A percentile compares a stretch with the other conserved stretches of the same genome.
These are phyloP conservation scores for Polyplosphaeria fusca DNA, from an alignment of 495 filamentous ascomycete species.

Conservation along the genomic window DNA sequence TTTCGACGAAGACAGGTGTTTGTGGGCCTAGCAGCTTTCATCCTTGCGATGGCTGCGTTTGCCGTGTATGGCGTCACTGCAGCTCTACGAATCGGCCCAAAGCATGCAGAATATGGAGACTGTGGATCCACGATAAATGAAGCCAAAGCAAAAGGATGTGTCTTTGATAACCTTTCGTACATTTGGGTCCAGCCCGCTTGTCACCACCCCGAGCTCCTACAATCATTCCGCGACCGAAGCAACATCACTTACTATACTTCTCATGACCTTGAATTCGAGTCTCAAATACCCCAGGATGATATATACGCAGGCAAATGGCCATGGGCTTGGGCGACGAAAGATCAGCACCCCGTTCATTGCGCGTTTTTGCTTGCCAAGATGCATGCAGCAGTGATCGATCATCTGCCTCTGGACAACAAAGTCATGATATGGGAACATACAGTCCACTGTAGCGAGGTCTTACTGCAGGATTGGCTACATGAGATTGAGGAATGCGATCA, in stretches of 20 bases:
- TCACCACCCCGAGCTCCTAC: neutral
- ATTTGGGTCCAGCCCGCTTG: neutral
- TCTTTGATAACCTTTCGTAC: neutral
- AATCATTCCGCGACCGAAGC: neutral
- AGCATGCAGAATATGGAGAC: neutral
- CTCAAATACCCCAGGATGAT: neutral
- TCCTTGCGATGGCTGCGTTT: neutral
- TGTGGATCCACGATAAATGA: neutral
- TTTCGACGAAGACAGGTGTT: neutral
- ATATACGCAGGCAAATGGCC: neutral
- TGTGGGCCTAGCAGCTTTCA: neutral
- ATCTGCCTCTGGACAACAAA: neutral
- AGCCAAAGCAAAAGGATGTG: neutral
- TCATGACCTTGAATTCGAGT: neutral
- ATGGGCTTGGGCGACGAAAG: neutral
- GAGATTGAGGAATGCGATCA: neutral
- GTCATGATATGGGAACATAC: neutral
- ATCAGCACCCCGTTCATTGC: neutral
- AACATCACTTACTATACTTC: conserved; percentile 3
- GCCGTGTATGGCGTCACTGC: neutral
- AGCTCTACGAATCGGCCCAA: neutral
- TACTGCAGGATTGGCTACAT: neutral
- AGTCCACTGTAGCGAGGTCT: neutral
- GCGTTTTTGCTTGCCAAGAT: neutral
- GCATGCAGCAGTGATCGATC: neutral